Conservation (phyloP, 2,329 filamentous ascomycete genomes). For the Botrytis porri region DNA sequence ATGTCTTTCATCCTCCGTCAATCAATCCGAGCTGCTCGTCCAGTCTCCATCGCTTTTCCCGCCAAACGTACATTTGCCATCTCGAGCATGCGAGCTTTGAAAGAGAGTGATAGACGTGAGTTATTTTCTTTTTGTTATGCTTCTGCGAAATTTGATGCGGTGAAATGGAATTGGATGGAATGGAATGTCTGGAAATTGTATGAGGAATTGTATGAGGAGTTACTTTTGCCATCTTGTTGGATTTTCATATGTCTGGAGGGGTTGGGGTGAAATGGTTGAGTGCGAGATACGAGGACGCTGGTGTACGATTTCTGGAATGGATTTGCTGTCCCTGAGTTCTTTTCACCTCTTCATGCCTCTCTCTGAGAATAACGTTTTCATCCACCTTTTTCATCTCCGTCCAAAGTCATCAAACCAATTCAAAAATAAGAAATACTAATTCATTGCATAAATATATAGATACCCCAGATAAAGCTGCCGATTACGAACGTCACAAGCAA, state of each 20-base stretch:
- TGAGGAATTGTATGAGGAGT: neutral
- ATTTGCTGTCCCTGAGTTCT: neutral
- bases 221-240: neutral
- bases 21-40: constrained; percentile 23
- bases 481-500: constrained; percentile 57
- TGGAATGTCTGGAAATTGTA: no score
- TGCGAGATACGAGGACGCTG: neutral
- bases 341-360: neutral
- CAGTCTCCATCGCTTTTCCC: constrained; percentile 8
- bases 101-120: constrained; percentile 37
- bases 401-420: neutral
- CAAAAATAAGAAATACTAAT: neutral
- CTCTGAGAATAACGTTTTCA: neutral
- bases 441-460: constrained; percentile 20
- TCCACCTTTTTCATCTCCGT: neutral
- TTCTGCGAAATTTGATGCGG: neutral
- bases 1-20: constrained; percentile 35
- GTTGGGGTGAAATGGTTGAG: neutral
- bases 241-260: neutral
- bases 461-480: constrained; percentile 37
- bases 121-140: constrained; percentile 17
- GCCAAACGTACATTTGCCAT: constrained; percentile 24
- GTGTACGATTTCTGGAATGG: neutral
- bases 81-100: constrained; percentile 28
- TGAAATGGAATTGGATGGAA: no score